Evolutionary conservation across 2,329 filamentous ascomycete species (phyloP).

Genomic region (Pseudogymnoascus sp.): DNA sequence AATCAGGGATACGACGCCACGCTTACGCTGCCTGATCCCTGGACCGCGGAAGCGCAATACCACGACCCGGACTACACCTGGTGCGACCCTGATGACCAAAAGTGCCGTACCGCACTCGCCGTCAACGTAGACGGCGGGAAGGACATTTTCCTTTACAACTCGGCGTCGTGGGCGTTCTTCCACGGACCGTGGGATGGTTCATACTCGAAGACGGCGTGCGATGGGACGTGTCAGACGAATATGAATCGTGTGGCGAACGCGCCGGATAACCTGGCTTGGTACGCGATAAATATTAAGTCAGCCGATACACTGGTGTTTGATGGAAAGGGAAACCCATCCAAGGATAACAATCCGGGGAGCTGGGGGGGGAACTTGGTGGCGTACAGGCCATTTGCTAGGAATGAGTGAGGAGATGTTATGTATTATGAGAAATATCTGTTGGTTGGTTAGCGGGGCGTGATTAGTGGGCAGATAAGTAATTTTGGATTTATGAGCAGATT

Average conservation of each 20-base stretch:
- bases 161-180: slow-evolving; percentile 32
- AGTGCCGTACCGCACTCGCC: slow-evolving; percentile 26
- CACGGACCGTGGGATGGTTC: slow-evolving; percentile 18
- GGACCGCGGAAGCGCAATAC: slow-evolving; percentile 25
- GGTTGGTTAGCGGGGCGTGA: background rate
- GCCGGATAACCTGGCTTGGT: background rate
- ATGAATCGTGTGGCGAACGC: background rate
- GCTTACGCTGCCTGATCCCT: slow-evolving; percentile 33
- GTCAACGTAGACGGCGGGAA: slow-evolving; percentile 20
- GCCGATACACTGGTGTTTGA: slow-evolving; percentile 1
- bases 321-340: background rate
- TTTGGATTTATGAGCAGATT: background rate
- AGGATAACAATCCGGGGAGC: slow-evolving; percentile 2
- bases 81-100: slow-evolving; percentile 23
- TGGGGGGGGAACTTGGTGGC: slow-evolving; percentile 2
- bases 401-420: background rate
- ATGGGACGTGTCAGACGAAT: slow-evolving; percentile 11
- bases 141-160: slow-evolving; percentile 29
- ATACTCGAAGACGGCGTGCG: background rate
- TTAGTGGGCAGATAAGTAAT: background rate
- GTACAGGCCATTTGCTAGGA: background rate
- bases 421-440: background rate
- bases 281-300: slow-evolving; percentile 14
- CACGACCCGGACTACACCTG: slow-evolving; percentile 28
- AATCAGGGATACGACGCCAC: slow-evolving; percentile 44